These are phyloP conservation scores for Cucurbitaria berberidis DNA, from an alignment of 2,329 filamentous ascomycete genomes.

Conservation along the genomic window DNA sequence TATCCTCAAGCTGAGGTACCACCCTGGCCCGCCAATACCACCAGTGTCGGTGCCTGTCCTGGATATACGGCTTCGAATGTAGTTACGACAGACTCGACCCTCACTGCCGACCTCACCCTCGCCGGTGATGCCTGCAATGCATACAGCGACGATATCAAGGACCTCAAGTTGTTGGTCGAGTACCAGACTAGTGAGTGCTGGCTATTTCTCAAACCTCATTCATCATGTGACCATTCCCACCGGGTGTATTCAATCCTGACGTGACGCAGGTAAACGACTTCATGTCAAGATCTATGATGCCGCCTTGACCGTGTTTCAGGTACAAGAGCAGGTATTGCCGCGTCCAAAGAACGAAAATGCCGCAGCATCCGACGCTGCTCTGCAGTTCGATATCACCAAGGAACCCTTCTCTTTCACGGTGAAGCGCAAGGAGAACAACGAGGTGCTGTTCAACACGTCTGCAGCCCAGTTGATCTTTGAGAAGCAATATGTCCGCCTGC, in stretches of 20 bases:
- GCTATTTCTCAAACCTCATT: no score
- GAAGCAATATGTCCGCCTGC: slow-evolving; percentile 75
- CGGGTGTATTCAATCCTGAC: slow-evolving; percentile 12
- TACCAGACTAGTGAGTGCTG: slow-evolving; percentile 62
- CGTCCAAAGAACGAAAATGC: slow-evolving; percentile 58
- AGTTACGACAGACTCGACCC: slow-evolving; percentile 56
- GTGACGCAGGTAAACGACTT: slow-evolving; percentile 64
- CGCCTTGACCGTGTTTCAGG: slow-evolving; percentile 73
- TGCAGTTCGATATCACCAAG: slow-evolving; percentile 61
- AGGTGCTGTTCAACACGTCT: slow-evolving; percentile 73
- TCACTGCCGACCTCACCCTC: slow-evolving; percentile 73
- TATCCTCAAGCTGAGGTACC: slow-evolving; percentile 6
- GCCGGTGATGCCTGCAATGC: slow-evolving; percentile 69
- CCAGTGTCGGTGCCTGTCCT: slow-evolving; percentile 61
- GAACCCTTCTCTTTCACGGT: slow-evolving; percentile 74
- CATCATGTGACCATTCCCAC: no score
- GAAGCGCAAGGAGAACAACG: slow-evolving; percentile 61
- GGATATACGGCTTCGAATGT: slow-evolving; percentile 72
- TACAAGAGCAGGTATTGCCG: slow-evolving; percentile 71
- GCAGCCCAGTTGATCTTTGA: slow-evolving; percentile 74
- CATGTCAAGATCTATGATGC: slow-evolving; percentile 77
- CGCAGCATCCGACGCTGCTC: slow-evolving; percentile 48
- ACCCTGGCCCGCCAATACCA: slow-evolving; percentile 2
- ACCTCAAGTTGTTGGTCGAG: slow-evolving; percentile 64
- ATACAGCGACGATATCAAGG: slow-evolving; percentile 64